Evolutionary conservation across 2,329 filamentous ascomycete species (phyloP).

Genomic region (Fusarium sambucinum): DNA sequence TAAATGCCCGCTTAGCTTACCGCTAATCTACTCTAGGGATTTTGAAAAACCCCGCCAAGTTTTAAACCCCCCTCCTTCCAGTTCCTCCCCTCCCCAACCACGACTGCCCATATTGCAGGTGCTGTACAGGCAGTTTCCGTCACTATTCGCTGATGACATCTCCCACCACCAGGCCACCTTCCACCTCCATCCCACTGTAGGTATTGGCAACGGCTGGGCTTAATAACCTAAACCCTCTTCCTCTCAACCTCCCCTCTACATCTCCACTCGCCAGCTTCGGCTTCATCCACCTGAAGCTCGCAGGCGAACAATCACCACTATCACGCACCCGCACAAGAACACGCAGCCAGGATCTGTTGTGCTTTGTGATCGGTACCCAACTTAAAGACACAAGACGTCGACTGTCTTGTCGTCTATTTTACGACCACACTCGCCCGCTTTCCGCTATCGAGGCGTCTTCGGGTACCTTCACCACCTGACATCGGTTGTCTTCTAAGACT

Average conservation of each 20-base stretch:
- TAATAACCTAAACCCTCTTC: constrained; percentile 37
- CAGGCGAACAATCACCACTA: constrained; percentile 25
- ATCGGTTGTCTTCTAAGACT: constrained; percentile 32
- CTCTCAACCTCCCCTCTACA: constrained; percentile 32
- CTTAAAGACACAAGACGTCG: constrained; percentile 33
- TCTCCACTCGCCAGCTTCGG: constrained; percentile 37
- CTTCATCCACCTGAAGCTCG: constrained; percentile 35
- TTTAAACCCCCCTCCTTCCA: constrained; percentile 19
- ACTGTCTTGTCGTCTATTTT: constrained; percentile 29
- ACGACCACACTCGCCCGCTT: constrained; percentile 24
- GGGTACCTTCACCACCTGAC: constrained; percentile 32
- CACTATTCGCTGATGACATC: constrained; percentile 11
- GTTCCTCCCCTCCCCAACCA: constrained; percentile 25
- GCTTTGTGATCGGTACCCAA: constrained; percentile 22
- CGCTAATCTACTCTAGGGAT: constrained; percentile 33
- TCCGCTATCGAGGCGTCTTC: constrained; percentile 22
- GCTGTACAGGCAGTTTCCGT: constrained; percentile 4
- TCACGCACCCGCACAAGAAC: constrained; percentile 20
- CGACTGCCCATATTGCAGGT: constrained; percentile 25
- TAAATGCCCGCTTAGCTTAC: constrained; percentile 33
- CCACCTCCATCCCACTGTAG: constrained; percentile 11
- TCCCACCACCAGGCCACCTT: constrained; percentile 13
- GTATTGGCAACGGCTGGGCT: constrained; percentile 28
- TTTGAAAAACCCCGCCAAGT: constrained; percentile 48
- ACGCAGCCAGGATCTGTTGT: constrained; percentile 23